Evolutionary conservation across 1,139 yeast genomes (phyloP), one percentile per base, ranked within the genome.

Genomic region (Pichia sp.): DNA sequence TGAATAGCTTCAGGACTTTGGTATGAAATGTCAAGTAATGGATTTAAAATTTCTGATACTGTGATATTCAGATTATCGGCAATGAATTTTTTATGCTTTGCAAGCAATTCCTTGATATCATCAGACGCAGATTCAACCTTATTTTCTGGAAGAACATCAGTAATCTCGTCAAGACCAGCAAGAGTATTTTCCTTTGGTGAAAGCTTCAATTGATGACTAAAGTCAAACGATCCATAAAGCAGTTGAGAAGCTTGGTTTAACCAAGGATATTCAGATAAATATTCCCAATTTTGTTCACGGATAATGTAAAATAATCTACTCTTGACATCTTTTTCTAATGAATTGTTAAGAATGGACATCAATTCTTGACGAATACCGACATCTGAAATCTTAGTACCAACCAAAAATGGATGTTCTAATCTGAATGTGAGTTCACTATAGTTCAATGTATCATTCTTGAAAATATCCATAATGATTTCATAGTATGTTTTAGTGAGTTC

Each of bases 281-380:
- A 85, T 63, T 94, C 99, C 99, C 99, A 94, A 61, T 89, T 93
- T 63, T 94, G 99, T 58, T 93, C 97, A 34, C 93, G 75, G 31
- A 94, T 77, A 10, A 93, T 83, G 59, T 93, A 94, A 56, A 85
- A 83, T 37, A 94, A 70, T 52, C 99, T 75, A 63, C 88, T 90
- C 56, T 81, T 78, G 21, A 90, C 76, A 57, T 87, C 93, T 45
- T 73, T 77, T 53, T 94, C 98, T 53, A 94, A 72, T 56, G 96
- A 86, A 46, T 77, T 79, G 63, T 85, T 84, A 62, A 94, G 71
- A 46, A 94, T 86, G 0, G 77, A 68, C 95, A 94, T 87, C 57
- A 94, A 76, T 57, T 82, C 83, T 51, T 80, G 77, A 49, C 99
- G 79, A 38, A 89, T 85, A 3, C 76, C 73, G 8, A 84, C 85